A percentile compares a stretch with the other conserved stretches of the same genome.
Conservation (phyloP, 306 rosid genomes). For the Medicago lupulina region DNA sequence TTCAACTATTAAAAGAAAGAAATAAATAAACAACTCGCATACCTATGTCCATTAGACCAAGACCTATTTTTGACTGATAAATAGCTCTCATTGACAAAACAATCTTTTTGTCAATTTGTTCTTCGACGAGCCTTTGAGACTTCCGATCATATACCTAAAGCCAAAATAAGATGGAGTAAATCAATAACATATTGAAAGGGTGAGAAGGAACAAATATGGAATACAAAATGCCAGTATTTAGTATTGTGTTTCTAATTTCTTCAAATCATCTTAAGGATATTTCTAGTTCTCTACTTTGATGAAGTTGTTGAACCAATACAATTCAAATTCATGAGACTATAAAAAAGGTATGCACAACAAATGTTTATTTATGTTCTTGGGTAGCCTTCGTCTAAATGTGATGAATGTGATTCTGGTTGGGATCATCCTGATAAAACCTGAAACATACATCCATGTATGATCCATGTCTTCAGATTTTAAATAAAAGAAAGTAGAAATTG, state of each 20-base stretch:
- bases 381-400: constrained; percentile 28
- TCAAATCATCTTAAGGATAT: constrained; percentile 35
- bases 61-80: constrained; percentile 94
- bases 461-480: constrained; percentile 24
- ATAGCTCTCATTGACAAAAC: constrained; percentile 97
- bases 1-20: constrained; percentile 15
- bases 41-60: constrained; percentile 91
- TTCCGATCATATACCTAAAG: constrained; percentile 87
- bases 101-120: constrained; percentile 85
- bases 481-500: constrained; percentile 21
- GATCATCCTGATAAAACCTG: constrained; percentile 30
- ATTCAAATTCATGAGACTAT: constrained; percentile 12
- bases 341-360: constrained; percentile 1
- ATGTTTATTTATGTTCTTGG: constrained; percentile 21
- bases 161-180: constrained; percentile 34
- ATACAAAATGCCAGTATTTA: constrained; percentile 16
- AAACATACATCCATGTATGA: constrained; percentile 17
- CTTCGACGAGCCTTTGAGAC: constrained; percentile 90
- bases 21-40: constrained; percentile 18
- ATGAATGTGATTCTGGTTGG: constrained; percentile 14
- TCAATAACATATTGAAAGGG: constrained; percentile 16
- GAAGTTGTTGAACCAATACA: constrained; percentile 22
- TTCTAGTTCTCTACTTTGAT: constrained; percentile 31
- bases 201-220: constrained; percentile 3
- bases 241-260: constrained; percentile 21